Evolutionary conservation across 345 rosid species (phyloP).

Genomic region (Rhizophora apiculata): DNA sequence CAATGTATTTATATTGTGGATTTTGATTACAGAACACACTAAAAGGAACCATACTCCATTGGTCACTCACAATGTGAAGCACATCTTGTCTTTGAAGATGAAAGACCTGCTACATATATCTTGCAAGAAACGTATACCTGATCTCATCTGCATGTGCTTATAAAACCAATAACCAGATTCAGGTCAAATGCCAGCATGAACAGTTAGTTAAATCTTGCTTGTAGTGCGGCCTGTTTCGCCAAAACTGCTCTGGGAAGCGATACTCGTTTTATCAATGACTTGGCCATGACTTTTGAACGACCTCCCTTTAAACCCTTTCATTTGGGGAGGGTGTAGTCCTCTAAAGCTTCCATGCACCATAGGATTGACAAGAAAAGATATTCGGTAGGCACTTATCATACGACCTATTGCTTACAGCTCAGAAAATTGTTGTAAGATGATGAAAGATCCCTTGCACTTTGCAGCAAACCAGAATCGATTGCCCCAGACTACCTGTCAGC

Average conservation of each 20-base stretch:
- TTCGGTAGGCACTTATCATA: too few species aligned
- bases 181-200: conserved; percentile 16
- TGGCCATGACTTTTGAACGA: conserved; percentile 18
- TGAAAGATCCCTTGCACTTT: too few species aligned
- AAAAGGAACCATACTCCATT: conserved; percentile 12
- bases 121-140: conserved; percentile 23
- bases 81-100: conserved; percentile 15
- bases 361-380: too few species aligned
- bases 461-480: too few species aligned
- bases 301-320: conserved; percentile 30
- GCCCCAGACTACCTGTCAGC: too few species aligned
- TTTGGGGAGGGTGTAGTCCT: conserved; percentile 30
- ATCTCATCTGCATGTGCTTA: conserved; percentile 24
- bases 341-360: conserved; percentile 29
- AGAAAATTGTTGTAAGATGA: not conserved
- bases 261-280: conserved; percentile 12
- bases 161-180: conserved; percentile 23
- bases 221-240: conserved; percentile 11
- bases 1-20: not conserved
- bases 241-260: conserved; percentile 26
- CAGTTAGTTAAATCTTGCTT: conserved; percentile 23
- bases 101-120: conserved; percentile 24
- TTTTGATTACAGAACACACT: not conserved
- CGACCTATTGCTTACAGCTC: conserved; percentile 16
- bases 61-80: conserved; percentile 23